Base-by-base conservation (phyloP, 2,329 filamentous ascomycete genomes). In the Parastagonospora avenae region DNA sequence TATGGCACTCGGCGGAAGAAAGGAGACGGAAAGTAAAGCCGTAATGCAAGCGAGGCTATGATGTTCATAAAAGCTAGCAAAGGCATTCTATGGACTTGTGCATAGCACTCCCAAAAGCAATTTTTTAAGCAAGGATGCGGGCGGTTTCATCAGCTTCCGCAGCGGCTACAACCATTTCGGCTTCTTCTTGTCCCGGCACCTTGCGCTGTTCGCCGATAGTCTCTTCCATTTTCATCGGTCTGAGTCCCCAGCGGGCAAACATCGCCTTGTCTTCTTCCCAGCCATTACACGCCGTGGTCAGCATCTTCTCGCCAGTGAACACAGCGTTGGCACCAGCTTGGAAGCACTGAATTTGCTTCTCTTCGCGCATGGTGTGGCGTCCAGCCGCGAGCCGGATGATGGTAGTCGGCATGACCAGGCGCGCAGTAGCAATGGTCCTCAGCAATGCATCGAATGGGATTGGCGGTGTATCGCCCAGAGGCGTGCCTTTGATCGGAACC, bases 221-320 rank as follows among this genome's bases (percentile, higher is more conserved):
- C 50, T 73, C 69, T 28, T 72, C 60, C 52, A 64, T 68, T 49
- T 67, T 66, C 91, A 96, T 96, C 1, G 91, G 89, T 66, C 84
- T 81, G 51, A 94, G 77, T 0, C 92, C 92, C 89, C 91, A 96
- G 44, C 85, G 82, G 2, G 86, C 83, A 76, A 96, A 95, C 85
- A 96, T 90, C 36, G 79, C 85, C 56, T 84, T 86, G 67, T 96
- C 92, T 74, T 95, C 90, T 56, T 94, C 91, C 90, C 90, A 96
- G 28, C 91, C 90, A 62, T 91, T 92, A 71, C 91, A 95, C 50
- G 92, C 90, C 0, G 92, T 96, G 4, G 92, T 96, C 75, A 96
- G 74, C 92, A 96, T 96, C 81, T 93, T 96, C 78, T 96, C 92
- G 8, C 92, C 92, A 0, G 92, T 96, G 70, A 96, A 96, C 30